These are phyloP conservation scores for Beauveria bassiana DNA, from an alignment of 2,329 filamentous ascomycete species.

Conservation along the genomic window DNA sequence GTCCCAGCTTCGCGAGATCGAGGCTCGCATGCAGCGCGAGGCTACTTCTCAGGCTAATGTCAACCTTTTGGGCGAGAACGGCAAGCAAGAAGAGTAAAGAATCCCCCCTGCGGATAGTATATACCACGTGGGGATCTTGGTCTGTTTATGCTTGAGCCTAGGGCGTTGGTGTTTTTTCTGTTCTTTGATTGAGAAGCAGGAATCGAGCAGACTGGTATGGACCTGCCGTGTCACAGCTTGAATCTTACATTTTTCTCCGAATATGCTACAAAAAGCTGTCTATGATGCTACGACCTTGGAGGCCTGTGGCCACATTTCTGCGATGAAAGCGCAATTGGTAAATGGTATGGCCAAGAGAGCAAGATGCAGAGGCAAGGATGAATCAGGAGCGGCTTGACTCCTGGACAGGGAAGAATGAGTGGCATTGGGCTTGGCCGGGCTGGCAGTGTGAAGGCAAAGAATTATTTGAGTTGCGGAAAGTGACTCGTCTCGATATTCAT, in stretches of 20 bases:
- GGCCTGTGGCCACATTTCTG: conserved; percentile 6
- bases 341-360: conserved; percentile 6
- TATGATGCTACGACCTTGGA: conserved; percentile 26
- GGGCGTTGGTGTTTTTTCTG: conserved; percentile 39
- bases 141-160: conserved; percentile 33
- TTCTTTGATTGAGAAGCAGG: conserved; percentile 35
- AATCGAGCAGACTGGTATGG: conserved; percentile 28
- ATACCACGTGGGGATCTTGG: conserved; percentile 22
- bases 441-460: neutral
- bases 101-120: neutral
- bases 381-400: neutral
- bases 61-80: conserved; percentile 18
- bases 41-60: conserved; percentile 49
- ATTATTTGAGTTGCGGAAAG: neutral
- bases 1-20: conserved; percentile 97
- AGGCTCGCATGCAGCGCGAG: conserved; percentile 93
- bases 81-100: conserved; percentile 44
- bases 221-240: conserved; percentile 30
- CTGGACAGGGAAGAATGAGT: neutral
- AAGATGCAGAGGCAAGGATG: neutral
- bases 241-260: conserved; percentile 27
- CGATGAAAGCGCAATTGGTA: neutral
- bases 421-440: conserved; percentile 5
- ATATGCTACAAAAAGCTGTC: conserved; percentile 21
- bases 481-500: neutral